A percentile compares a stretch with the other conserved stretches of the same genome.
These are phyloP conservation scores for Coemansia asiatica DNA, from an alignment of 192 early-diverging fungal genomes.

Conservation along the genomic window DNA sequence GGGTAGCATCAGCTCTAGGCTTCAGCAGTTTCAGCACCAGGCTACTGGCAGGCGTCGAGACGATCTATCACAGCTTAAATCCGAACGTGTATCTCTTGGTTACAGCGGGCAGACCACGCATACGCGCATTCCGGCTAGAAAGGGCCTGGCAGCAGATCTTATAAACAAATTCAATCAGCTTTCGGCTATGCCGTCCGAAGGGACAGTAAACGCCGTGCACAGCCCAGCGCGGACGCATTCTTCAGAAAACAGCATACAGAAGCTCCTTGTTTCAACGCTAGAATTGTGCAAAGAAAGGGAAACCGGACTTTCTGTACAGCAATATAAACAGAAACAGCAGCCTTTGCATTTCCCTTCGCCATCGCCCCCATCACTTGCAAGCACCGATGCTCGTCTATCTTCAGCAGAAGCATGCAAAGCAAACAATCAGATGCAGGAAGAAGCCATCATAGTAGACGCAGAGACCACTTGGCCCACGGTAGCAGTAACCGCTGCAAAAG, in stretches of 20 bases:
- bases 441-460: too few species aligned
- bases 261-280: too few species aligned
- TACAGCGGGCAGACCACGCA: constrained; percentile 11
- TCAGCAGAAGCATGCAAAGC: too few species aligned
- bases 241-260: background rate
- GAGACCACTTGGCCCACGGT: too few species aligned
- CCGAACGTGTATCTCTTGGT: constrained; percentile 8
- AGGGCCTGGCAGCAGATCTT: constrained; percentile 44
- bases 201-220: constrained; percentile 2
- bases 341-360: too few species aligned
- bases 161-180: constrained; percentile 54
- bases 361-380: too few species aligned
- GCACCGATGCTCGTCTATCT: too few species aligned
- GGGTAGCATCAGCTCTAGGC: constrained; percentile 34
- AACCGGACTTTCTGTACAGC: too few species aligned
- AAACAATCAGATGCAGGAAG: too few species aligned
- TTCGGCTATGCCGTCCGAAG: constrained; percentile 4
- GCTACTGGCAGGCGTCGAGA: constrained; percentile 1
- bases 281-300: too few species aligned
- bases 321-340: too few species aligned
- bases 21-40: constrained; percentile 42
- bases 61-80: background rate
- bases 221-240: constrained; percentile 9
- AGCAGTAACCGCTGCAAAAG: too few species aligned
- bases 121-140: constrained; percentile 20